Evolutionary conservation across 257 asterid species (phyloP), one percentile per base, ranked within the genome.

Genomic region (Solanum piurae): DNA sequence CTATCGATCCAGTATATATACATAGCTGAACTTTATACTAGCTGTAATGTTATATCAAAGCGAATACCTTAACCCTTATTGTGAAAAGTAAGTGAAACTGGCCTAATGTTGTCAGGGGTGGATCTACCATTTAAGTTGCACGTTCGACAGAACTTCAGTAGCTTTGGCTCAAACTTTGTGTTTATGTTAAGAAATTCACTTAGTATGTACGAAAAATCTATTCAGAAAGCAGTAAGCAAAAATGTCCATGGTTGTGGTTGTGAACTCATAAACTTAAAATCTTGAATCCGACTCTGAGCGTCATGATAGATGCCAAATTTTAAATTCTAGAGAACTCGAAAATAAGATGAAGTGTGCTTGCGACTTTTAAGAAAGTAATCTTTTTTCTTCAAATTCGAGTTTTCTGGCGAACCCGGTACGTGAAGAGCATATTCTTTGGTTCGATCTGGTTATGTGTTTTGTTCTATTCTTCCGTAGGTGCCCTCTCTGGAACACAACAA

Each of bases 401-500:
- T 79, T 79, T 76, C 25, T 79, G 25, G 9, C 10, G 2, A 25
- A 40, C 13, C 42, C 0, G 9, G 5, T 82, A 49, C 6, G 3
- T 42, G 64, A 79, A 79, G 38, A 79, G 40, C 64, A 44, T 27
- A 44, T 8, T 0, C 20, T 5, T 29, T 82, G 42, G 0, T 20
- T 7, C 2, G 1, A 3, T 29, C 20, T 49, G 29, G 37, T 29
- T 49, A 49, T 82, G 31, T 29, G 23, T 49, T 49, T 88, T 46
- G 12, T 84, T 74, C 29, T 76, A 38, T n/a, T 86, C 52, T 89
- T 73, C 42, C 33, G 16, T 12, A 94, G 98, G 94, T 94, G 71
- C 98, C 98, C 5, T 62, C 95, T 49, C 88, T 93, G 89, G 96
- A 94, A 88, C 96, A 94, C 90, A 88, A 94, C 21, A 91, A 91